Base-by-base conservation (phyloP, 2,329 filamentous ascomycete species). In the Bipolaris sorokiniana region DNA sequence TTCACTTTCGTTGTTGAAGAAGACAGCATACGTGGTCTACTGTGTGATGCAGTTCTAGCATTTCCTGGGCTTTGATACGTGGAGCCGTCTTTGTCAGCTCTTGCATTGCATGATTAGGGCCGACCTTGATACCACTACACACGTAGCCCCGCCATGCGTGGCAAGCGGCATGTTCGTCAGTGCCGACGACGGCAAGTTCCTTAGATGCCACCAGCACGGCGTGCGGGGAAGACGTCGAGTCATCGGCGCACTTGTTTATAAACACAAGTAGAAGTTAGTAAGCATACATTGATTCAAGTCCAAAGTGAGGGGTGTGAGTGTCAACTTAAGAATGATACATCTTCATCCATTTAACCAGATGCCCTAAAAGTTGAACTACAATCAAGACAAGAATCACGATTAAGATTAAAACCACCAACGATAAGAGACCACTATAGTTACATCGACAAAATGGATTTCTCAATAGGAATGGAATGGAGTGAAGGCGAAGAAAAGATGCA, bases 401-500 rank as follows among this genome's bases (percentile, higher is more conserved):
- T 3, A 10, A 45, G 10, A 31, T 13, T 9, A 18, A 7, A 40
- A 10, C 15, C 13, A 44, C 5, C n/a, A 31, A 28, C 11, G 5
- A 33, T 28, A 20, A 6, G n/a, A 20, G 13, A 34, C 13, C 26
- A 46, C 1, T 16, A 33, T 7, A 5, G n/a, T 11, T 11, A 45
- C 11, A 45, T 16, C 10, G 4, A n/a, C 28, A 15, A 13, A 2
- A 81, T 81, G 78, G 68, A 78, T 2, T 79, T 82, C 69, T 78
- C 73, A 16, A 71, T 81, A 60, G 78, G 73, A 5, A 69, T 80
- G 56, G 67, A 78, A 44, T 92, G 85, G 81, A 87, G 90, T 73
- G 73, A 82, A 9, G 90, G 90, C 65, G 90, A 94, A 75, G 68
- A 80, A 40, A 81, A 82, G 47, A 85, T 94, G 75, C 89, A 89